A percentile compares a stretch with the other conserved stretches of the same genome.
Conservation (phyloP, 2,329 filamentous ascomycete genomes). For the Trichoderma polysporum region DNA sequence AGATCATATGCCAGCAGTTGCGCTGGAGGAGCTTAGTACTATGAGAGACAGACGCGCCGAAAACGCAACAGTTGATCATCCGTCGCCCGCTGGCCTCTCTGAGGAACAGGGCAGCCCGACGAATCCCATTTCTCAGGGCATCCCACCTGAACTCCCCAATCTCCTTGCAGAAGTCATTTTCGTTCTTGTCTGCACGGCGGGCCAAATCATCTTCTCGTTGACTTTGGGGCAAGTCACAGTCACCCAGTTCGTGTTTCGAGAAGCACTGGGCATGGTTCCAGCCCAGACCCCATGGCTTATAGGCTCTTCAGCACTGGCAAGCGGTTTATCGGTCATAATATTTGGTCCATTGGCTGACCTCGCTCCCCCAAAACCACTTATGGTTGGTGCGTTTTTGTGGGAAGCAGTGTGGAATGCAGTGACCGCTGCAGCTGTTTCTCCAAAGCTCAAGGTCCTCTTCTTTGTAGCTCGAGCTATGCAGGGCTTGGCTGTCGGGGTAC, state of each 20-base stretch:
- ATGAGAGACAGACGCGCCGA: neutral
- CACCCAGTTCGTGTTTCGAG: constrained; percentile 1
- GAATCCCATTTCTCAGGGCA: neutral
- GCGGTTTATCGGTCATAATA: constrained; percentile 1
- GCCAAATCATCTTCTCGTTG: neutral
- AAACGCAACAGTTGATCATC: neutral
- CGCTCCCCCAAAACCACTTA: neutral
- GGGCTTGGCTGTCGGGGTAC: neutral
- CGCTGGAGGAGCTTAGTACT: neutral
- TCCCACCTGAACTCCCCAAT: constrained; percentile 1
- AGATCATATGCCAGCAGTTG: neutral
- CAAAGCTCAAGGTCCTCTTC: constrained; percentile 12
- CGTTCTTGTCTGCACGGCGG: constrained; percentile 5
- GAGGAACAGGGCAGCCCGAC: neutral
- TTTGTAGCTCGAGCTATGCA: constrained; percentile 12
- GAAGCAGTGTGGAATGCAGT: constrained; percentile 4
- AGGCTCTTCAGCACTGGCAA: neutral
- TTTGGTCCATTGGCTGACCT: constrained; percentile 4
- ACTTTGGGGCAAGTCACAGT: neutral
- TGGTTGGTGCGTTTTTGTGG: constrained; percentile 9
- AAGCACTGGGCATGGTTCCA: neutral
- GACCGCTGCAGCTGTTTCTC: neutral
- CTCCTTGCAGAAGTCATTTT: neutral
- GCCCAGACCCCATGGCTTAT: neutral
- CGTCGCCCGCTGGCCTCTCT: neutral